Conservation (phyloP, 2,329 filamentous ascomycete species). For the Botryosphaeria dothidea region DNA sequence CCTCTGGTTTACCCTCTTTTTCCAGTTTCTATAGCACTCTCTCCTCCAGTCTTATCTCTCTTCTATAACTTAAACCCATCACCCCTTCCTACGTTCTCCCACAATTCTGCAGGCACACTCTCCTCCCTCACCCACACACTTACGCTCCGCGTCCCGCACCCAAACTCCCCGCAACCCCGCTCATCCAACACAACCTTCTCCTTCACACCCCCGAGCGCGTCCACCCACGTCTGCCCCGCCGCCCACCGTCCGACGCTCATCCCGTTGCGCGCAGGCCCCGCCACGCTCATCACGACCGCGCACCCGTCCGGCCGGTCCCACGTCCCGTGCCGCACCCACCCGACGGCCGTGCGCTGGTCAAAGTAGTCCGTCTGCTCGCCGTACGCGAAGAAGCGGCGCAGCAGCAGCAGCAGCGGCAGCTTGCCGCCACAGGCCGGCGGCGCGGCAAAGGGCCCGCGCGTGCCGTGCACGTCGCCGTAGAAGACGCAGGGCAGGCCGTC, state of each 20-base stretch:
- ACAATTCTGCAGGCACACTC: slow-evolving; percentile 33
- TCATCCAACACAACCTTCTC: slow-evolving; percentile 60
- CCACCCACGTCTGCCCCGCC: slow-evolving; percentile 63
- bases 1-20: too few species aligned
- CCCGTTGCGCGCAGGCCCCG: slow-evolving; percentile 51
- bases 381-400: slow-evolving; percentile 66
- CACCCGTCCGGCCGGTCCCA: slow-evolving; percentile 32
- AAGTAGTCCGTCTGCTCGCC: slow-evolving; percentile 67
- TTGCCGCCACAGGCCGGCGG: slow-evolving; percentile 55
- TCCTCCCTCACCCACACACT: slow-evolving; percentile 59
- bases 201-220: slow-evolving; percentile 58
- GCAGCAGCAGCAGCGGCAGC: slow-evolving; percentile 62
- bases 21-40: too few species aligned
- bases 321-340: slow-evolving; percentile 58
- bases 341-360: slow-evolving; percentile 61
- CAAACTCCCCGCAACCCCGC: slow-evolving; percentile 61
- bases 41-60: background rate
- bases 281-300: slow-evolving; percentile 57
- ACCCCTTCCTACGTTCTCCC: slow-evolving; percentile 28
- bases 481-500: slow-evolving; percentile 68
- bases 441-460: slow-evolving; percentile 53
- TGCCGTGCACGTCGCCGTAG: slow-evolving; percentile 70
- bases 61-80: slow-evolving; percentile 2
- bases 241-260: slow-evolving; percentile 65
- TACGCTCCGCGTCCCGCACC: slow-evolving; percentile 53